Base-by-base conservation (phyloP, 148 eudicot genomes). In the Spergularia bocconei region DNA sequence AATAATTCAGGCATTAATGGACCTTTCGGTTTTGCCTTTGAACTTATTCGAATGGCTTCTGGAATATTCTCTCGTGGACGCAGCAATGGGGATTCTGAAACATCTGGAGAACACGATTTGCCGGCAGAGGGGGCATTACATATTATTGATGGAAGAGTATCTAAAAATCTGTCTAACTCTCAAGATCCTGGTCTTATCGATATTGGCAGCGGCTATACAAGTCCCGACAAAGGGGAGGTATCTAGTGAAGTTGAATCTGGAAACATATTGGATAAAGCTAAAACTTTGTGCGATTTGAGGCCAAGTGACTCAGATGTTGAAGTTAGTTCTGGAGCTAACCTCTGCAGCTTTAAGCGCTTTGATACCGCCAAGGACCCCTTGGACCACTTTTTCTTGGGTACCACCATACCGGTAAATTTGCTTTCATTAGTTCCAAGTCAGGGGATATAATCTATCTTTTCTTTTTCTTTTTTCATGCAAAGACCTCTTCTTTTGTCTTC, bases 321-420 rank as follows among this genome's bases (percentile, higher is more conserved):
- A 0, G 17, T 70, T 29, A 69, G 77, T 41, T 72, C 48, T 72
- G 82, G 75, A 50, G 88, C 71, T 61, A 69, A n/a, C 56, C 33
- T 54, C 65, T 83, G 82, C 76, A 73, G 80, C 79, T 95, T 95
- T 78, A 95, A 85, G 81, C 86, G 97, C 65, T 95, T 95, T 85
- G 99, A 95, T 86, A 88, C 88, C 33, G 91, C 87, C 56, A 88
- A 88, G 82, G 94, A 95, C 75, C 99, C 98, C 19, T 71, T 55
- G 29, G 99, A 92, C 78, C 97, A 95, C 86, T 77, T 89, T 79
- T 95, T 81, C 80, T 81, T 87, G 67, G 89, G 86, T 78, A 68
- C 89, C 67, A 84, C 74, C 77, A 74, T 76, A 73, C 86, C 80
- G 85, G 99, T 92, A 71, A 78, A 71, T 54, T 55, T 55, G 47